These are phyloP conservation scores for Hansfordia pulvinata DNA, from an alignment of 2,329 filamentous ascomycete genomes.

Conservation along the genomic window DNA sequence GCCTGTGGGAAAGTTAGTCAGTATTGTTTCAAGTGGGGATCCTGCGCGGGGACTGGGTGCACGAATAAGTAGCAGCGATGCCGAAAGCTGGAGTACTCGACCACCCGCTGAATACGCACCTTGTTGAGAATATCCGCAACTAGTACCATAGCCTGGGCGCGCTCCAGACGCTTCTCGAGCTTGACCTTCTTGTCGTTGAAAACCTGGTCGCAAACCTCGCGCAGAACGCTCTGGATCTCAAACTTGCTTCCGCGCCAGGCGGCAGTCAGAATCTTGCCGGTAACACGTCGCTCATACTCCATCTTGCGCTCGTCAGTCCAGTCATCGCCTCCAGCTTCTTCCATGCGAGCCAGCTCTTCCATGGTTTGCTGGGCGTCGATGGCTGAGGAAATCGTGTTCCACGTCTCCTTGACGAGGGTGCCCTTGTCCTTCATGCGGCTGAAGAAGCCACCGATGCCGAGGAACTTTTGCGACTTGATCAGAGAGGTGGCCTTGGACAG, in stretches of 20 bases:
- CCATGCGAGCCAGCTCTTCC: conserved; percentile 95
- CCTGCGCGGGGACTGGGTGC: neutral
- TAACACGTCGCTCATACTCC: conserved; percentile 91
- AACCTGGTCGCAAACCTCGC: conserved; percentile 86
- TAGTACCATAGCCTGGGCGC: conserved; percentile 78
- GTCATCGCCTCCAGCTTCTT: conserved; percentile 87
- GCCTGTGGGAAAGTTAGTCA: conserved; percentile 39
- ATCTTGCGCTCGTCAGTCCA: conserved; percentile 97
- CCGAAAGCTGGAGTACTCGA: too few species aligned
- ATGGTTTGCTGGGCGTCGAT: conserved; percentile 97
- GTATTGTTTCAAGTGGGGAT: conserved; percentile 1
- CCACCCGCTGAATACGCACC: conserved; percentile 35
- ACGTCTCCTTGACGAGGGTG: conserved; percentile 92
- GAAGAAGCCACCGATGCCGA: conserved; percentile 93
- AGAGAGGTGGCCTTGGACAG: conserved; percentile 75
- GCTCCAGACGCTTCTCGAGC: conserved; percentile 74
- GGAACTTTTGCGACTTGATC: conserved; percentile 90
- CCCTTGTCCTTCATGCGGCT: conserved; percentile 92
- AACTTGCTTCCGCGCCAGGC: conserved; percentile 96
- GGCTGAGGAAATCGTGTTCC: conserved; percentile 91
- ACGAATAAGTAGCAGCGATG: too few species aligned
- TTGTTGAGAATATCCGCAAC: conserved; percentile 81
- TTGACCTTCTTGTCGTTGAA: conserved; percentile 68
- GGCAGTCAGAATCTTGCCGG: conserved; percentile 93
- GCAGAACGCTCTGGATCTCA: conserved; percentile 90